phyloP scores from a whole-genome alignment of 192 early-diverging fungal genomes.

The Neocallimastix lanati region DNA sequence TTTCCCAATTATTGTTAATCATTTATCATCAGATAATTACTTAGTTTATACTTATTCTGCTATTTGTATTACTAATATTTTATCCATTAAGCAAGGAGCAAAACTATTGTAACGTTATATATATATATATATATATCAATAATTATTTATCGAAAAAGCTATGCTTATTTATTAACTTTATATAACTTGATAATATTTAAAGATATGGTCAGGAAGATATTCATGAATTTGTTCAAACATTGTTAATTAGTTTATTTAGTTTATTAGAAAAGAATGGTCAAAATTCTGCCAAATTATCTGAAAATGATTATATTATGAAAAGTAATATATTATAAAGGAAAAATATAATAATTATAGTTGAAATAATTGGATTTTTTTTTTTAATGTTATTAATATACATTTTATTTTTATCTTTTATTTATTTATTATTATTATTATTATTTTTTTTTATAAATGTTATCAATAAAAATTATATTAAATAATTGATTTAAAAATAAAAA shows the following conservation, averaged over 20 bases:
- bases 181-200: constrained; percentile 19
- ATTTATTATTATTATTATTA: not conserved
- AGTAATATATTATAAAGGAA: too few species aligned
- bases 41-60: constrained; percentile 87
- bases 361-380: too few species aligned
- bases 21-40: constrained; percentile 60
- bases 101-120: constrained; percentile 3
- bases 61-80: constrained; percentile 73
- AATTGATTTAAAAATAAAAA: not conserved
- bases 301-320: constrained; percentile 94
- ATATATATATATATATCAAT: not conserved
- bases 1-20: constrained; percentile 57
- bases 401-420: too few species aligned
- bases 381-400: too few species aligned
- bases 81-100: constrained; percentile 51
- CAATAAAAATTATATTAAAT: not conserved
- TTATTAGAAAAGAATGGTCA: constrained; percentile 47
- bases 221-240: constrained; percentile 21
- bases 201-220: constrained; percentile 47
- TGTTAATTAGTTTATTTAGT: constrained; percentile 57
- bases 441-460: constrained; percentile 1
- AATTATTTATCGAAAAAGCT: too few species aligned
- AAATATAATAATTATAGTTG: too few species aligned
- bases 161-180: too few species aligned
- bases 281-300: constrained; percentile 80